These are phyloP conservation scores for Phytophthora lateralis DNA, from an alignment of 352 stramenopile genomes.

Conservation along the genomic window DNA sequence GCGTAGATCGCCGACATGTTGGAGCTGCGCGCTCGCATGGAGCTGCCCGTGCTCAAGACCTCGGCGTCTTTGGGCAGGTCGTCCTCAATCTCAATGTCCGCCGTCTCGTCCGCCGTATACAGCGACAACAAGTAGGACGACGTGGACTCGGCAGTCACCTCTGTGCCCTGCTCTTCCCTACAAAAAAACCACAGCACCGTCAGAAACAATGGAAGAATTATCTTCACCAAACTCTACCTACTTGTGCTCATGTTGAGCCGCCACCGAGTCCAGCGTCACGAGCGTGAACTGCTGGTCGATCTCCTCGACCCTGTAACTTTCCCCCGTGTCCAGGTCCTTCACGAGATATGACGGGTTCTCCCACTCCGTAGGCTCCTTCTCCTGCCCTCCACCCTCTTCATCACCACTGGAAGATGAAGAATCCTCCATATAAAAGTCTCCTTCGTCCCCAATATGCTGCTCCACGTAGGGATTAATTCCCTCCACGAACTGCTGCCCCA, in stretches of 20 bases:
- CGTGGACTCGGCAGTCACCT: slow-evolving; percentile 35
- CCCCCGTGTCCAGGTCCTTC: slow-evolving; percentile 80
- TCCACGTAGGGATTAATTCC: slow-evolving; percentile 63
- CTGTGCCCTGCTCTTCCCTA: slow-evolving; percentile 30
- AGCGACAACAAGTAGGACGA: slow-evolving; percentile 78
- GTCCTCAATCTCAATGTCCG: slow-evolving; percentile 82
- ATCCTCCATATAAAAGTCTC: slow-evolving; percentile 42
- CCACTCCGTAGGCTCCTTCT: slow-evolving; percentile 55
- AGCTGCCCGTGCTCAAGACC: slow-evolving; percentile 3
- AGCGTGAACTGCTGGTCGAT: slow-evolving; percentile 86
- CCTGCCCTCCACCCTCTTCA: slow-evolving; percentile 18
- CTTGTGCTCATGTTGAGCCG: slow-evolving; percentile 61
- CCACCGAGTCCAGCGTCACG: slow-evolving; percentile 73
- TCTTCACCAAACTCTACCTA: slow-evolving; percentile 19
- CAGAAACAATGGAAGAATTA: neutral
- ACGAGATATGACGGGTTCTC: slow-evolving; percentile 84
- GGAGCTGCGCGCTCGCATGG: slow-evolving; percentile 47
- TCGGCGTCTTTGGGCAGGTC: slow-evolving; percentile 23
- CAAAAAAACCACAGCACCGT: slow-evolving; percentile 2
- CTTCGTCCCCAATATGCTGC: slow-evolving; percentile 35
- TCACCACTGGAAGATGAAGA: slow-evolving; percentile 13
- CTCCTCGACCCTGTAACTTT: slow-evolving; percentile 81
- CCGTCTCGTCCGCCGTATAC: slow-evolving; percentile 81
- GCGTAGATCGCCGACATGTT: slow-evolving; percentile 52
- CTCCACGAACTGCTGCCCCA: slow-evolving; percentile 41